phyloP scores from a whole-genome alignment of 495 filamentous ascomycete genomes.

The Aeminium ludgeri region DNA sequence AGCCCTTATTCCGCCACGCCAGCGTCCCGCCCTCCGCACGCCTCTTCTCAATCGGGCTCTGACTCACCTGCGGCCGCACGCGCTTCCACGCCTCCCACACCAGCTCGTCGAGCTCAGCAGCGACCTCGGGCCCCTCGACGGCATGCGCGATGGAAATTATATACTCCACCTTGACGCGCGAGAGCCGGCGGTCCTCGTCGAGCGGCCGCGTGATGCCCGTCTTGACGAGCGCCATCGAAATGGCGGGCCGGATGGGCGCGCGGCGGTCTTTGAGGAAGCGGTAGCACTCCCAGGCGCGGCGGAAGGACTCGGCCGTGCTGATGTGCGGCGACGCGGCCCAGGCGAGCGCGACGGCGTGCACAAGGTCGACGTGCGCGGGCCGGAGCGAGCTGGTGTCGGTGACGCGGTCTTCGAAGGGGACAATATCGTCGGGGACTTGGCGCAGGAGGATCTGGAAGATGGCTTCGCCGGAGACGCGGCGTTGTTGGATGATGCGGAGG shows the following conservation, averaged over 20 bases:
- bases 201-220: slow-evolving; percentile 19
- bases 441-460: slow-evolving; percentile 9
- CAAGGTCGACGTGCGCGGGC: slow-evolving; percentile 9
- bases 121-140: slow-evolving; percentile 19
- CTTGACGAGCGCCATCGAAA: slow-evolving; percentile 17
- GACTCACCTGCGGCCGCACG: slow-evolving; percentile 12
- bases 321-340: slow-evolving; percentile 11
- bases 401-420: background rate
- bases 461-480: background rate
- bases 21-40: too few relatives aligned
- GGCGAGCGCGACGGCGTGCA: slow-evolving; percentile 17
- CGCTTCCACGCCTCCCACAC: slow-evolving; percentile 10
- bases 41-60: too few relatives aligned
- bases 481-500: slow-evolving; percentile 5
- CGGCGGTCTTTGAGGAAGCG: slow-evolving; percentile 14
- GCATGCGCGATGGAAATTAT: slow-evolving; percentile 14
- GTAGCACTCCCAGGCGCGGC: slow-evolving; percentile 18
- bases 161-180: slow-evolving; percentile 13
- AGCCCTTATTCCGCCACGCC: too few relatives aligned
- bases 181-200: slow-evolving; percentile 10
- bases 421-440: background rate
- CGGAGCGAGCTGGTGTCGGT: background rate
- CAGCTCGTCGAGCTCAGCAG: slow-evolving; percentile 15
- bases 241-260: slow-evolving; percentile 6
- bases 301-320: slow-evolving; percentile 13